phyloP scores from a whole-genome alignment of 257 asterid species.

The Mitragyna speciosa region DNA sequence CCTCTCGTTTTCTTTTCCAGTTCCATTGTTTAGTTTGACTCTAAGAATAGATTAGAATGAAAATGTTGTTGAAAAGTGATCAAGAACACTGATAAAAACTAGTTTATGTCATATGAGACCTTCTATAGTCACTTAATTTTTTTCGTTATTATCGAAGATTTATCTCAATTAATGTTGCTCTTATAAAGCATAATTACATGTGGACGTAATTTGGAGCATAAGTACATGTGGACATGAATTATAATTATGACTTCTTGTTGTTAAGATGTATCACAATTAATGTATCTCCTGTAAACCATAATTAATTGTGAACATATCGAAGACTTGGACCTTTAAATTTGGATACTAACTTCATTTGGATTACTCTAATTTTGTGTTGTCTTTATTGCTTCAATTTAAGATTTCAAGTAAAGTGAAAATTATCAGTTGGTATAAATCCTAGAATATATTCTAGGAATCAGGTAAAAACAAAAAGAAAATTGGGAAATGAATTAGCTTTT shows the following conservation, averaged over 20 bases:
- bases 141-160: not conserved
- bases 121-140: too few relatives aligned
- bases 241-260: too few relatives aligned
- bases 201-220: not conserved
- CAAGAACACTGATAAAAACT: not conserved
- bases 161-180: not conserved
- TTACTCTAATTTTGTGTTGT: not conserved
- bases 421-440: too few relatives aligned
- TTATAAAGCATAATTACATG: not conserved
- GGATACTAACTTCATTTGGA: not conserved
- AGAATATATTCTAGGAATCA: too few relatives aligned
- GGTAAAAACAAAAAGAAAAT: too few relatives aligned
- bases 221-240: too few relatives aligned
- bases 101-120: not conserved
- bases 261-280: too few relatives aligned
- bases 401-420: not conserved
- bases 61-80: not conserved
- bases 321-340: not conserved
- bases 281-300: too few relatives aligned
- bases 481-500: too few relatives aligned
- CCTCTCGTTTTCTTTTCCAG: not conserved
- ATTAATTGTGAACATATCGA: too few relatives aligned
- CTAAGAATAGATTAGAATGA: not conserved
- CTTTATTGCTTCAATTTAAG: not conserved
- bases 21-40: not conserved